These are phyloP conservation scores for Terfezia boudieri DNA, from an alignment of 495 filamentous ascomycete genomes.

Conservation along the genomic window DNA sequence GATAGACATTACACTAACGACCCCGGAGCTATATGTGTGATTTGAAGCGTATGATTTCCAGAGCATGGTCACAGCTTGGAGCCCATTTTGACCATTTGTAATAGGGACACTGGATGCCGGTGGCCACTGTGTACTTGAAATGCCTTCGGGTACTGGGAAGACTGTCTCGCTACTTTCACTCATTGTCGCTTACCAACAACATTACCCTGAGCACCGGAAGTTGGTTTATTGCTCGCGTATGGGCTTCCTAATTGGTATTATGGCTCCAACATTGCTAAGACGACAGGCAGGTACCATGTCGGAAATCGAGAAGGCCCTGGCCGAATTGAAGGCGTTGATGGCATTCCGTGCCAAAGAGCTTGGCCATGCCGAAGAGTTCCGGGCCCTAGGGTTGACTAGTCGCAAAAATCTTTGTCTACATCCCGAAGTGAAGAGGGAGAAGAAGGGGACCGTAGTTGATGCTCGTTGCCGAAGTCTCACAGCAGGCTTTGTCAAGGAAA, in stretches of 20 bases:
- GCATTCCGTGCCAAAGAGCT: slow-evolving; percentile 74
- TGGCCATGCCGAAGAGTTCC: slow-evolving; percentile 73
- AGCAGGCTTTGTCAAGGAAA: slow-evolving; percentile 89
- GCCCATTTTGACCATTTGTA: background rate
- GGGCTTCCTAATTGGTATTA: slow-evolving; percentile 2
- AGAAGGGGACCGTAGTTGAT: slow-evolving; percentile 83
- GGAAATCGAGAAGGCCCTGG: slow-evolving; percentile 86
- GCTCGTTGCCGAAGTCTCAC: slow-evolving; percentile 86
- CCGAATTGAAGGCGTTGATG: slow-evolving; percentile 81
- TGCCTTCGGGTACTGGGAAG: slow-evolving; percentile 99
- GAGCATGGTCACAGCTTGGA: background rate
- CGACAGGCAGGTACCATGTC: slow-evolving; percentile 45
- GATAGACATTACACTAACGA: background rate
- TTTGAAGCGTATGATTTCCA: slow-evolving; percentile 46
- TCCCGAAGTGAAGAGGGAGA: slow-evolving; percentile 83
- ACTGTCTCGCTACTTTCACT: slow-evolving; percentile 86
- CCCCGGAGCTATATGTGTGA: slow-evolving; percentile 74
- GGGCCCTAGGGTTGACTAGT: slow-evolving; percentile 77
- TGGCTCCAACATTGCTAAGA: background rate
- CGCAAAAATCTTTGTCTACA: slow-evolving; percentile 95
- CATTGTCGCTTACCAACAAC: slow-evolving; percentile 88
- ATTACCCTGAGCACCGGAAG: slow-evolving; percentile 75
- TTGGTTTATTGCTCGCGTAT: slow-evolving; percentile 94
- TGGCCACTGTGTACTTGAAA: slow-evolving; percentile 95
- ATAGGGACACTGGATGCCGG: slow-evolving; percentile 70